Evolutionary conservation across 1,284 basidiomycete genomes (phyloP).

Genomic region (Pseudozyma thailandica): DNA sequence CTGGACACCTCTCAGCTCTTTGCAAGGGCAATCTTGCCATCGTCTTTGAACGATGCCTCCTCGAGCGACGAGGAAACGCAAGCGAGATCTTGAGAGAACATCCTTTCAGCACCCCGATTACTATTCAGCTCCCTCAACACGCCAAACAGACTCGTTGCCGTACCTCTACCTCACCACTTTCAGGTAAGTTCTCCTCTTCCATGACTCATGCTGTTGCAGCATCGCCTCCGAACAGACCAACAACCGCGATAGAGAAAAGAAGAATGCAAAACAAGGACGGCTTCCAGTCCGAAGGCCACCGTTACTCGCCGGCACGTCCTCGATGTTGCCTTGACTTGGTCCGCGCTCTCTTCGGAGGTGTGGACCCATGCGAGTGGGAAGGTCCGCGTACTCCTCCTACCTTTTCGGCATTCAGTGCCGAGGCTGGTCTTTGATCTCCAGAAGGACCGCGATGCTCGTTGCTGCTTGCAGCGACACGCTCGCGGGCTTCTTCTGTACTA

Average conservation of each 20-base stretch:
- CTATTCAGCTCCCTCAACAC: not conserved
- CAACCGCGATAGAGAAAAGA: not conserved
- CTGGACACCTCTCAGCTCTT: slow-evolving; percentile 21
- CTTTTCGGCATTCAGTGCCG: slow-evolving; percentile 33
- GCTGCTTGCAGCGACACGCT: slow-evolving; percentile 4
- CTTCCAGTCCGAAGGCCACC: slow-evolving; percentile 65
- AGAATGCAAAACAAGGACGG: slow-evolving; percentile 2
- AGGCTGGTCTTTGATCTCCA: slow-evolving; percentile 41
- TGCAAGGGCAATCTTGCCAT: slow-evolving; percentile 47
- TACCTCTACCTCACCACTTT: slow-evolving; percentile 1
- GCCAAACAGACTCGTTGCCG: not conserved
- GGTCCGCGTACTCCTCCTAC: slow-evolving; percentile 66
- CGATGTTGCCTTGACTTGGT: slow-evolving; percentile 22
- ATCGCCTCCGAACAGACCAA: not conserved
- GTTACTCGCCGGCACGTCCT: slow-evolving; percentile 57
- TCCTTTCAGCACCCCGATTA: not conserved
- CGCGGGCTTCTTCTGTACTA: slow-evolving; percentile 29
- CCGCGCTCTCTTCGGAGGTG: slow-evolving; percentile 15
- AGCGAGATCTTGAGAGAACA: slow-evolving; percentile 33
- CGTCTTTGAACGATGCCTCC: slow-evolving; percentile 39
- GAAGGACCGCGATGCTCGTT: slow-evolving; percentile 22
- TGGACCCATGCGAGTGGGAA: slow-evolving; percentile 64
- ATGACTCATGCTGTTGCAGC: not conserved
- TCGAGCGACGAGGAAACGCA: slow-evolving; percentile 29
- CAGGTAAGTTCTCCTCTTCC: slow-evolving; percentile 26